phyloP scores from a whole-genome alignment of 2,329 filamentous ascomycete species.

The Magnaporthiopsis poae region DNA sequence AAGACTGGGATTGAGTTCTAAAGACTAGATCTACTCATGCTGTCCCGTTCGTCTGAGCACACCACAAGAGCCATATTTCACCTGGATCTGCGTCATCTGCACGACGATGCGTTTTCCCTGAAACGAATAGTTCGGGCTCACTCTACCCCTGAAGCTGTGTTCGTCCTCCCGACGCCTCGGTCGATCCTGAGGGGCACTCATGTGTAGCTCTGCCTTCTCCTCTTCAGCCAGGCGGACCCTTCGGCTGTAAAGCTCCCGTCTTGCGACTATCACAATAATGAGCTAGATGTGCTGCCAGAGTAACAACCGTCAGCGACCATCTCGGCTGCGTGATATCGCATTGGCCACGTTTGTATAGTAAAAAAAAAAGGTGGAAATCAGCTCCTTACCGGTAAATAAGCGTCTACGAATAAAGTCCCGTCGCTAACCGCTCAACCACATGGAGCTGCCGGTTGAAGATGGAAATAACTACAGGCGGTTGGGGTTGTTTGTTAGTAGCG shows the following conservation, averaged over 20 bases:
- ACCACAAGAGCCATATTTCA: not conserved
- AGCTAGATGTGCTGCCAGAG: not conserved
- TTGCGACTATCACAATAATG: not conserved
- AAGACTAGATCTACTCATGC: not conserved
- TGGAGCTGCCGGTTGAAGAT: constrained; percentile 7
- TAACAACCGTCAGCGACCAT: not conserved
- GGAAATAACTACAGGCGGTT: constrained; percentile 6
- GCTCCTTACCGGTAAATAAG: not conserved
- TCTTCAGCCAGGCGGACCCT: not conserved
- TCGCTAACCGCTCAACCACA: not conserved
- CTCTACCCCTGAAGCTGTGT: not conserved
- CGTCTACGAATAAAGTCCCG: not conserved
- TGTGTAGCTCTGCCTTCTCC: not conserved
- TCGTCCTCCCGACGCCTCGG: constrained; percentile 10
- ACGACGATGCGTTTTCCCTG: not conserved
- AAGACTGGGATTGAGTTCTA: not conserved
- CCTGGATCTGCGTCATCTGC: not conserved
- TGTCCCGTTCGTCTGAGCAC: not conserved
- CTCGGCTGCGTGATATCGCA: not conserved
- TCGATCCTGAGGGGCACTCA: constrained; percentile 2
- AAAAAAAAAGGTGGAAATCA: not conserved
- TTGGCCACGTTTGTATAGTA: not conserved
- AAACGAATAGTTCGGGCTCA: not conserved
- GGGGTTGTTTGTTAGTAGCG: not conserved
- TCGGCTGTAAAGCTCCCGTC: not conserved